Evolutionary conservation across 1,139 yeast genomes (phyloP).

Genomic region (Geotrichum histeridarum): DNA sequence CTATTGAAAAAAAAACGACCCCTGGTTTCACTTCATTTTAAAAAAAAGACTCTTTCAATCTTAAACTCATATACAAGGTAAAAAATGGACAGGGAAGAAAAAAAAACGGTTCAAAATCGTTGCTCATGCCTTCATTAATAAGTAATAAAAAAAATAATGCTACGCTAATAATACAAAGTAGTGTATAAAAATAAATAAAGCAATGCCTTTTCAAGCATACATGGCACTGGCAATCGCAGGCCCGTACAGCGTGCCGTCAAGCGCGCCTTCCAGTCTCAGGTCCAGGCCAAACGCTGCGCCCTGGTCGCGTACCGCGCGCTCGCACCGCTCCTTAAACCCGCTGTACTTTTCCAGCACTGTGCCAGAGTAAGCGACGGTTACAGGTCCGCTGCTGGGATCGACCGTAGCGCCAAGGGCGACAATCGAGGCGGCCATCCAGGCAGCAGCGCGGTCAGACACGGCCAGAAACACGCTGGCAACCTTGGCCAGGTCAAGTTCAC

Average conservation of each 20-base stretch:
- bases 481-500: constrained; percentile 33
- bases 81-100: neutral
- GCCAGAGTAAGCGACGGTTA: constrained; percentile 76
- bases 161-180: neutral
- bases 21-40: no score
- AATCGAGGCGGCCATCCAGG: constrained; percentile 72
- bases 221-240: constrained; percentile 36
- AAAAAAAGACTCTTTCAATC: no score
- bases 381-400: neutral
- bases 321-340: constrained; percentile 56
- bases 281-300: constrained; percentile 24
- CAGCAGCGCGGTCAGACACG: constrained; percentile 74
- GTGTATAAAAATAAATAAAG: constrained; percentile 2
- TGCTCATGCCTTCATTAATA: neutral
- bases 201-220: constrained; percentile 16
- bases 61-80: neutral
- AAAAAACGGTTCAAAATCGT: neutral
- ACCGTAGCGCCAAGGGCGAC: constrained; percentile 39
- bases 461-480: constrained; percentile 61
- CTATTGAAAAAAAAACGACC: no score
- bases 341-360: constrained; percentile 85
- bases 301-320: constrained; percentile 28
- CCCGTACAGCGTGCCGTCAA: constrained; percentile 33
- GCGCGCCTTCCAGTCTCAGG: constrained; percentile 25
- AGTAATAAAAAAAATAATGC: neutral